These are phyloP conservation scores for Erodium trifolium DNA, from an alignment of 441 rosid genomes.

Conservation along the genomic window DNA sequence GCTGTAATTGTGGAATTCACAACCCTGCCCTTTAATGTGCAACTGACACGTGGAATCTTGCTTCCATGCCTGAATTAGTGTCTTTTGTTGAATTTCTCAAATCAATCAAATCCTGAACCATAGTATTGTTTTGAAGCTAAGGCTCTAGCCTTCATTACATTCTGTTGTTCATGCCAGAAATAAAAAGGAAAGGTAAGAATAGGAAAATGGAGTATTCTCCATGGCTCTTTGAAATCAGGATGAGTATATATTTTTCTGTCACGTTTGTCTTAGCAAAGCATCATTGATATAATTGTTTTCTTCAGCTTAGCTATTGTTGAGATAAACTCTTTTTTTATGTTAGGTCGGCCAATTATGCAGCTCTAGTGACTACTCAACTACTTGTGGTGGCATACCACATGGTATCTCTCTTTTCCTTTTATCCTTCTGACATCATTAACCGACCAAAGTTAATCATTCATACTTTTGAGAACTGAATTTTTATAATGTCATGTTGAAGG, in stretches of 20 bases:
- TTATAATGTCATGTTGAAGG: slow-evolving; percentile 40
- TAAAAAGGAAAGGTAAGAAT: neutral
- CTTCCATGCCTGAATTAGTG: neutral
- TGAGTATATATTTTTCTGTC: neutral
- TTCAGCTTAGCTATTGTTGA: neutral
- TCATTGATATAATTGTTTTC: neutral
- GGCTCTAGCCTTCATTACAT: neutral
- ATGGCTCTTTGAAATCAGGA: neutral
- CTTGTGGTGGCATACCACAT: slow-evolving; percentile 83
- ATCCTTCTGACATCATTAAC: neutral
- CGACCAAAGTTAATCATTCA: slow-evolving; percentile 5
- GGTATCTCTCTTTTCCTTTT: slow-evolving; percentile 38
- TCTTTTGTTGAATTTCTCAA: neutral
- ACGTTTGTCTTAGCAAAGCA: neutral
- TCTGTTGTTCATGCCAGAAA: neutral
- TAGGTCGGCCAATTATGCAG: slow-evolving; percentile 88
- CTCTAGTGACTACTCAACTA: slow-evolving; percentile 74
- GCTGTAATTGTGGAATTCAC: neutral
- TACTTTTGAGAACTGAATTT: slow-evolving; percentile 16
- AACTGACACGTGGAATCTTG: neutral
- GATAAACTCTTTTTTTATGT: slow-evolving; percentile 20
- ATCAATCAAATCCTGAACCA: neutral
- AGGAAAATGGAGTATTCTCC: neutral
- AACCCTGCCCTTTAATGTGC: neutral
- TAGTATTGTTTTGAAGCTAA: neutral